Conservation (phyloP, 495 filamentous ascomycete species). For the Chaetomium tenue region DNA sequence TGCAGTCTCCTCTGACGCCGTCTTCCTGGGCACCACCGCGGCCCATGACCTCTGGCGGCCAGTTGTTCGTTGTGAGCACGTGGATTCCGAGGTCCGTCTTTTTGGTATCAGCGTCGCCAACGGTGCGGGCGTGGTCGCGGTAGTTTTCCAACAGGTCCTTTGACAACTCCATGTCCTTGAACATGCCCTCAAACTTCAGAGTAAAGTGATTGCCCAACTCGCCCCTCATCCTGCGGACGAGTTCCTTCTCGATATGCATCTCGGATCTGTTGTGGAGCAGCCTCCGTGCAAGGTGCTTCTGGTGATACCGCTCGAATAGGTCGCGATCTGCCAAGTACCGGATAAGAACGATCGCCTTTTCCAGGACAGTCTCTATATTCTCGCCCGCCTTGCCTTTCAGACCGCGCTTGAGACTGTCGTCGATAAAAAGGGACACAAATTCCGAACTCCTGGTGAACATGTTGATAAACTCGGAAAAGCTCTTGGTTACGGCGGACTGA, state of each 20-base stretch:
- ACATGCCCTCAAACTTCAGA: conserved; percentile 91
- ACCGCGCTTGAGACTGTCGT: conserved; percentile 92
- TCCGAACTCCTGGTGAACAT: conserved; percentile 77
- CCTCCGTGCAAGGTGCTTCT: conserved; percentile 88
- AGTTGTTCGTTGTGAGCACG: conserved; percentile 88
- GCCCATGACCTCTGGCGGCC: conserved; percentile 85
- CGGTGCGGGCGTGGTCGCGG: conserved; percentile 61
- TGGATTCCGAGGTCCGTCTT: conserved; percentile 76
- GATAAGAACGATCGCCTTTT: conserved; percentile 84
- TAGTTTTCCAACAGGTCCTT: conserved; percentile 79
- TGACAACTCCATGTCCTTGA: conserved; percentile 91
- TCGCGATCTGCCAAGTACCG: conserved; percentile 90
- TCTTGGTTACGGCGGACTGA: conserved; percentile 75
- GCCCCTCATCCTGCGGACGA: conserved; percentile 94
- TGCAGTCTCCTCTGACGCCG: conserved; percentile 55
- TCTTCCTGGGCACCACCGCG: conserved; percentile 42
- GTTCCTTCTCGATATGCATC: conserved; percentile 85
- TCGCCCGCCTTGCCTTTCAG: conserved; percentile 88
- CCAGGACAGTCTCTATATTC: conserved; percentile 82
- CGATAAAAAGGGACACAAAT: conserved; percentile 93
- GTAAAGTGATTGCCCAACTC: conserved; percentile 95
- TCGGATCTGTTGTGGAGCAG: conserved; percentile 82
- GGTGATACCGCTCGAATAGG: conserved; percentile 96
- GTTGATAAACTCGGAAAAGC: conserved; percentile 91
- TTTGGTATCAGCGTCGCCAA: conserved; percentile 64